These are phyloP conservation scores for Schrenkiella parvula DNA, from an alignment of 345 rosid genomes.

Conservation along the genomic window DNA sequence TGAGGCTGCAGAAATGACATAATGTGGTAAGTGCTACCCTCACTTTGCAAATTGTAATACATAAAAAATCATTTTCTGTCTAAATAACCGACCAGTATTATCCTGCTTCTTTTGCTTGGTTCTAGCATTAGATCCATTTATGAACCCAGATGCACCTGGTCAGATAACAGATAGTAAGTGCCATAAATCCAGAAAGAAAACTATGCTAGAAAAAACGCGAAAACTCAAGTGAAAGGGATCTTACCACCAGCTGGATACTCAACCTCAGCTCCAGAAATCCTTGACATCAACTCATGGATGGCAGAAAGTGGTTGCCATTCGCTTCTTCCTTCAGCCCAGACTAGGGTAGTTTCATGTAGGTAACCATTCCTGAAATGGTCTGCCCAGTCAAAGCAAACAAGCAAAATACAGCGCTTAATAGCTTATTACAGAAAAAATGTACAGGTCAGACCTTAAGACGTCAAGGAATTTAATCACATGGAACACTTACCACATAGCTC, in stretches of 20 bases:
- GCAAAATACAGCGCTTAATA: conserved; percentile 44
- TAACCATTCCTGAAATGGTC: conserved; percentile 83
- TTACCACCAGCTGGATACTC: conserved; percentile 42
- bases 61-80: background rate
- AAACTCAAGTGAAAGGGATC: background rate
- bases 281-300: conserved; percentile 55
- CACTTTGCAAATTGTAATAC: background rate
- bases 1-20: conserved; percentile 42
- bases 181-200: background rate
- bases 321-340: conserved; percentile 83
- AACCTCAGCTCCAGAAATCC: conserved; percentile 38
- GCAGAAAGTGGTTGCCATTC: conserved; percentile 82
- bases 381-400: conserved; percentile 56
- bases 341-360: conserved; percentile 61
- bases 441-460: conserved; percentile 28
- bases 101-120: conserved; percentile 25
- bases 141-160: conserved; percentile 13
- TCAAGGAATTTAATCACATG: background rate
- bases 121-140: conserved; percentile 22
- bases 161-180: conserved; percentile 11
- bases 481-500: conserved; percentile 67
- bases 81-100: conserved; percentile 9
- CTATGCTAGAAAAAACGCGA: background rate
- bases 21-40: conserved; percentile 25
- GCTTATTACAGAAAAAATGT: conserved; percentile 44